Base-by-base conservation (phyloP, 192 early-diverging fungal genomes). In the Coemansia sp. region DNA sequence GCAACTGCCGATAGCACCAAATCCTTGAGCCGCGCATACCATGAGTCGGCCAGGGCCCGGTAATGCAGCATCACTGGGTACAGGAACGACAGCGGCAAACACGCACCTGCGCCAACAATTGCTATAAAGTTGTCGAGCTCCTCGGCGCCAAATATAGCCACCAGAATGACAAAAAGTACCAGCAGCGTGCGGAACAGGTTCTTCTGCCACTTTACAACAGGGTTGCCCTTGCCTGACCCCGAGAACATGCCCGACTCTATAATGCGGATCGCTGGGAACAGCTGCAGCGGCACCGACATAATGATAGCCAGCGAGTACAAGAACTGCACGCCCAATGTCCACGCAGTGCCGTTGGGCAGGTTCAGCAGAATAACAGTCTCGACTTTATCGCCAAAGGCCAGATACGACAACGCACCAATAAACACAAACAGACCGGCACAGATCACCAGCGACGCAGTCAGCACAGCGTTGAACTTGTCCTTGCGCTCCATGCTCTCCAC, bases 221-320 rank as follows among this genome's bases (percentile, higher is more conserved):
- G 80, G 61, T 86, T 86, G 63, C 82, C 73, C 71, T 96, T 96
- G 54, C 95, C 95, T 20, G 89, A 90, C 66, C 85, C 79, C 8
- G 86, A 77, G 57, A 95, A 96, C n/a, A 96, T 47, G 15, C 85
- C 92, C 38, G 86, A 88, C 66, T 98, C 94, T 59, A 89, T 88
- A 68, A 98, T 98, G 59, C 92, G 89, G 62, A 96, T 93, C 7
- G 92, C 90, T 0, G 96, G 94, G 76, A 97, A 98, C 51, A 95
- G 83, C 50, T 90, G 90, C 38, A 98, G 79, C 2, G 96, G 96
- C 51, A 96, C 94, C 8, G 93, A 94, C 24, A 97, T 81, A 78
- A 93, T 86, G 63, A 98, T 98, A 20, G 96, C 94, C 50, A 97
- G 74, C 31, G 91, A 89, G 71, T 98, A 97, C 6, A 97, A 66